A percentile compares a stretch with the other conserved stretches of the same genome.
These are phyloP conservation scores for Graphium sp. DNA, from an alignment of 2,329 filamentous ascomycete species.

Conservation along the genomic window DNA sequence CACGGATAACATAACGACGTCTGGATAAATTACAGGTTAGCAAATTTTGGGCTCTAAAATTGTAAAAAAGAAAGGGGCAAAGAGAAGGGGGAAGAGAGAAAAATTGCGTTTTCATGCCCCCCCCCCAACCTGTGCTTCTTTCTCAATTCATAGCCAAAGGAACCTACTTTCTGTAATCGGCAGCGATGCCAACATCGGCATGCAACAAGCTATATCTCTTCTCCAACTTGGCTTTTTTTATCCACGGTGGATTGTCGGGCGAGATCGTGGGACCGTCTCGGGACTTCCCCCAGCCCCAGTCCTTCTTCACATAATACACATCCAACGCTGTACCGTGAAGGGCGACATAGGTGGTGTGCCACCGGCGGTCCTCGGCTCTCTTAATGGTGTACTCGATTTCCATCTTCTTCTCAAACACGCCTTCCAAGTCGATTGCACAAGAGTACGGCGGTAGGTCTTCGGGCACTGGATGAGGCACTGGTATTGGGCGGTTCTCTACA, in stretches of 20 bases:
- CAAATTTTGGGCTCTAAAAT: background rate
- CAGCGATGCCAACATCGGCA: slow-evolving; percentile 58
- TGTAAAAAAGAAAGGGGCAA: background rate
- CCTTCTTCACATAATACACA: slow-evolving; percentile 45
- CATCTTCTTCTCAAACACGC: slow-evolving; percentile 44
- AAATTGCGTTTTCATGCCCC: background rate
- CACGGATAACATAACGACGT: slow-evolving; percentile 49
- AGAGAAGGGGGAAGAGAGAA: slow-evolving; percentile 1
- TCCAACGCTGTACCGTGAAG: slow-evolving; percentile 53
- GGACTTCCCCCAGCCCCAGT: slow-evolving; percentile 30
- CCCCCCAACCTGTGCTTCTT: background rate
- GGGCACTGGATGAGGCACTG: background rate
- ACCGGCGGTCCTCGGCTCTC: slow-evolving; percentile 43
- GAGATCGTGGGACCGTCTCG: slow-evolving; percentile 29
- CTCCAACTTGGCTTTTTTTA: slow-evolving; percentile 37
- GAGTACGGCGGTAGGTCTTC: slow-evolving; percentile 39
- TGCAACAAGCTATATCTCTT: slow-evolving; percentile 57
- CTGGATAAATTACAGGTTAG: slow-evolving; percentile 13
- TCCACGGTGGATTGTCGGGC: slow-evolving; percentile 31
- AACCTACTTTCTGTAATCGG: slow-evolving; percentile 52
- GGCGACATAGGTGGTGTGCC: slow-evolving; percentile 44
- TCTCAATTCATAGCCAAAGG: slow-evolving; percentile 1
- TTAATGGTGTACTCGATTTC: slow-evolving; percentile 50
- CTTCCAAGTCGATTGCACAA: slow-evolving; percentile 35
- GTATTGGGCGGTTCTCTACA: slow-evolving; percentile 5